Conservation (phyloP, 345 rosid species). For the Nephelium lappaceum region DNA sequence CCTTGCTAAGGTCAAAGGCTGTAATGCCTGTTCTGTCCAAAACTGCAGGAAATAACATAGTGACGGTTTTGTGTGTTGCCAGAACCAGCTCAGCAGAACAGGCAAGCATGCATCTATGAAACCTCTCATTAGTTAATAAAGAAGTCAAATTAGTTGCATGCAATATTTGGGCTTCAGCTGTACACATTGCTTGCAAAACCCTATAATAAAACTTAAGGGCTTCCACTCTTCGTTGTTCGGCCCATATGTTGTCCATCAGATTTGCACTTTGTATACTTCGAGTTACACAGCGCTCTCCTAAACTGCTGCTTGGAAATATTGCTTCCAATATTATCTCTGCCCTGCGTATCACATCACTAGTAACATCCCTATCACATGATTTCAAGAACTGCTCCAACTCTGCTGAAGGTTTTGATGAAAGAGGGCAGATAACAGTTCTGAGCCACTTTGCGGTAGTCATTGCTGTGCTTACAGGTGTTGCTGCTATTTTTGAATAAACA, state of each 20-base stretch:
- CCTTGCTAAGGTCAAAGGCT: conserved; percentile 98
- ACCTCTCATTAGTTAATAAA: conserved; percentile 90
- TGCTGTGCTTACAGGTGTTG: conserved; percentile 91
- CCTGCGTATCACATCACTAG: conserved; percentile 72
- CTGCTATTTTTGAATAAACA: conserved; percentile 51
- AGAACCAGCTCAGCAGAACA: conserved; percentile 96
- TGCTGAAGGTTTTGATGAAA: conserved; percentile 73
- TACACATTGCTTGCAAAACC: conserved; percentile 96
- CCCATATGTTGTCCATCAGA: conserved; percentile 95
- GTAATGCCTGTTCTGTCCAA: conserved; percentile 96
- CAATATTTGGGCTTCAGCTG: conserved; percentile 82
- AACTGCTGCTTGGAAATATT: conserved; percentile 77
- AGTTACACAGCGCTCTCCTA: conserved; percentile 62
- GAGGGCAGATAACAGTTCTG: conserved; percentile 75
- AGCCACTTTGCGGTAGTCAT: conserved; percentile 99
- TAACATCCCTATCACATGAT: conserved; percentile 85
- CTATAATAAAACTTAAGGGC: conserved; percentile 86
- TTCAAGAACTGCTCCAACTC: conserved; percentile 70
- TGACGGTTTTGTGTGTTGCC: conserved; percentile 91
- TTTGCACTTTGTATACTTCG: conserved; percentile 71
- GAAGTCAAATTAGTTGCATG: conserved; percentile 86
- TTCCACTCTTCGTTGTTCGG: conserved; percentile 86
- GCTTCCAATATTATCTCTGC: conserved; percentile 91
- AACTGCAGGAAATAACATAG: conserved; percentile 96
- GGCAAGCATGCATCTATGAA: conserved; percentile 97